Conservation (phyloP, 2,329 filamentous ascomycete species). For the Ilyonectria destructans region DNA sequence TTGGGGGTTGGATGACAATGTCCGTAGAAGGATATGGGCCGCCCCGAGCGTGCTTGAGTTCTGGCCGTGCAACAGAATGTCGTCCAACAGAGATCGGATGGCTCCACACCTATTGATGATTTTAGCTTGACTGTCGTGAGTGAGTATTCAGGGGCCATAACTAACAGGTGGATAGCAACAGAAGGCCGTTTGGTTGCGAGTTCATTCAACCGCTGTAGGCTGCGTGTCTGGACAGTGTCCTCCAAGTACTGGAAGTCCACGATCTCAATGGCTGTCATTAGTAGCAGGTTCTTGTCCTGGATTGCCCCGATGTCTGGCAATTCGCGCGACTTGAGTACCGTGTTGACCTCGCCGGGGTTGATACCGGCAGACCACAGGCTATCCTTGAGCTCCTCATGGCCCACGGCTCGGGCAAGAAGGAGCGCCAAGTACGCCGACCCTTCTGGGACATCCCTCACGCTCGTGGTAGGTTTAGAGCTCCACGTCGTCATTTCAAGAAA, state of each 20-base stretch:
- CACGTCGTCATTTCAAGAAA: slow-evolving; percentile 65
- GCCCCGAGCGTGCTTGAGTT: slow-evolving; percentile 73
- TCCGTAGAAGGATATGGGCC: slow-evolving; percentile 73
- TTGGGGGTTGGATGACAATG: slow-evolving; percentile 69
- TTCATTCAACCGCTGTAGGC: slow-evolving; percentile 72
- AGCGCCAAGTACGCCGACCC: slow-evolving; percentile 74
- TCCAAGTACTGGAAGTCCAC: slow-evolving; percentile 79
- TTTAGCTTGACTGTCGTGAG: slow-evolving; percentile 18
- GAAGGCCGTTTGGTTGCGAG: slow-evolving; percentile 69
- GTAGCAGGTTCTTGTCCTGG: slow-evolving; percentile 74
- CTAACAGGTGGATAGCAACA: slow-evolving; percentile 74
- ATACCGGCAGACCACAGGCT: slow-evolving; percentile 74
- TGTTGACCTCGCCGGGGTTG: slow-evolving; percentile 57
- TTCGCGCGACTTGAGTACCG: slow-evolving; percentile 45
- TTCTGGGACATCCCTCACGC: slow-evolving; percentile 41
- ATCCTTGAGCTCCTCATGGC: slow-evolving; percentile 74
- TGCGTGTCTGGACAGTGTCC: slow-evolving; percentile 73
- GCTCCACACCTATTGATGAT: slow-evolving; percentile 65
- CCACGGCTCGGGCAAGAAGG: slow-evolving; percentile 71
- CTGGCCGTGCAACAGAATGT: slow-evolving; percentile 75
- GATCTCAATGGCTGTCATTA: slow-evolving; percentile 75
- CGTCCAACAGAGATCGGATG: slow-evolving; percentile 73
- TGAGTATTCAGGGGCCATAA: slow-evolving; percentile 23
- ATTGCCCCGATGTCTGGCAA: slow-evolving; percentile 60
- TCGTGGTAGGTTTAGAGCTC: slow-evolving; percentile 36